Conservation (phyloP, 129 eudicot species). For the Glebionis coronaria region DNA sequence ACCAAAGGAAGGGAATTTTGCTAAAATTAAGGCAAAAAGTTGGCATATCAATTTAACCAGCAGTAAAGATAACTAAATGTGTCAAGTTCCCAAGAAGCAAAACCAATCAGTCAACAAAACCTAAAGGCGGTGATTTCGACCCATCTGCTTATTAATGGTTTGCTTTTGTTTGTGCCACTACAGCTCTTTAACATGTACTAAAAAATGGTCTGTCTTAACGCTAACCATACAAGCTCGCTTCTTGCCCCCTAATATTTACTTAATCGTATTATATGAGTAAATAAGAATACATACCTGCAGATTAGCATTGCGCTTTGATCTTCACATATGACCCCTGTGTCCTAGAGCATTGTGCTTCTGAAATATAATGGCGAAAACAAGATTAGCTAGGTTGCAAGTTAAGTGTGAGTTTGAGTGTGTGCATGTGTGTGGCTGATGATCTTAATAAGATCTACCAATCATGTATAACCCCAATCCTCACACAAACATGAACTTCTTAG, state of each 20-base stretch:
- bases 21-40: not conserved
- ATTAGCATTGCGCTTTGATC: slow-evolving; percentile 78
- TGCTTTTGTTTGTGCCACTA: too few species aligned
- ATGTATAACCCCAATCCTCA: too few species aligned
- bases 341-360: slow-evolving; percentile 88
- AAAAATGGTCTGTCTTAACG: not conserved
- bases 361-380: slow-evolving; percentile 6
- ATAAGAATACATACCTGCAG: slow-evolving; percentile 51
- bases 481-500: slow-evolving; percentile 72
- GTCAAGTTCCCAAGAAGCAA: not conserved
- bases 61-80: slow-evolving; percentile 11
- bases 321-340: slow-evolving; percentile 85
- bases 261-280: not conserved
- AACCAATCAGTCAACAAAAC: too few species aligned
- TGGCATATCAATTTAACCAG: not conserved
- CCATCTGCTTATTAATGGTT: too few species aligned
- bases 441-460: too few species aligned
- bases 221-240: too few species aligned
- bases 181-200: too few species aligned
- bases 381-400: not conserved
- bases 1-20: too few species aligned
- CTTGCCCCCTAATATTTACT: too few species aligned
- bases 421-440: not conserved
- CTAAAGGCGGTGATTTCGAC: not conserved
- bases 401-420: too few species aligned